Evolutionary conservation across 208 protist genomes (phyloP), one percentile per base, ranked within the genome.

Genomic region (Leishmania aethiopica): DNA sequence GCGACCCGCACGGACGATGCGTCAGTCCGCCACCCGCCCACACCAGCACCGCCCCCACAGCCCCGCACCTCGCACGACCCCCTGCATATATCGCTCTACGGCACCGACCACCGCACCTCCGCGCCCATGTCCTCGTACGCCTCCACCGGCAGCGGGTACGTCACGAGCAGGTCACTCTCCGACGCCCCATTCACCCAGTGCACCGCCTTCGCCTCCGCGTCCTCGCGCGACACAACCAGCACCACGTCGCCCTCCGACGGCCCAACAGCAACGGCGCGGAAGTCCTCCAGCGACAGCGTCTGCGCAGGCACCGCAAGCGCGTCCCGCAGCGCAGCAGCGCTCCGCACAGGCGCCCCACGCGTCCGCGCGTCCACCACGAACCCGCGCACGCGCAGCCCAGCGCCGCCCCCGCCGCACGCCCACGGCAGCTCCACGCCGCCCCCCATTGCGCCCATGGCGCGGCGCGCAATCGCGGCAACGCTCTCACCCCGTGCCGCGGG

Each of bases 211-310:
- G 79, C 76, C n/a, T 69, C 81, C 42, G 85, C 86, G 59, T 90
- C 88, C 75, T 55, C 77, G 60, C 82, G 83, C 35, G 86, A 82
- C 70, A 89, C 62, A 57, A 89, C 74, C 25, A 91, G 81, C 59
- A 85, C 79, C 59, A 79, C 81, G 47, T 80, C 83, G 53, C 77
- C 59, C 19, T 60, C 77, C 42, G 80, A 77, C 67, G 70, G 74
- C 51, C 53, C 81, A 60, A 83, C 86, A n/a, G 59, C 82, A 70
- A 90, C 70, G 25, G 80, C 71, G 35, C 72, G 79, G 78, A 91
- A 89, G 85, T 93, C 90, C 83, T 91, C 90, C 82, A 93, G 83
- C 75, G 90, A 83, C 7, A 92, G 78, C 75, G 87, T 87, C 84
- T 93, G 88, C 79, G 83, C 88, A 76, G 82, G 88, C 79, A 84